These are phyloP conservation scores for Phialophora macrospora DNA, from an alignment of 2,329 filamentous ascomycete species.

Conservation along the genomic window DNA sequence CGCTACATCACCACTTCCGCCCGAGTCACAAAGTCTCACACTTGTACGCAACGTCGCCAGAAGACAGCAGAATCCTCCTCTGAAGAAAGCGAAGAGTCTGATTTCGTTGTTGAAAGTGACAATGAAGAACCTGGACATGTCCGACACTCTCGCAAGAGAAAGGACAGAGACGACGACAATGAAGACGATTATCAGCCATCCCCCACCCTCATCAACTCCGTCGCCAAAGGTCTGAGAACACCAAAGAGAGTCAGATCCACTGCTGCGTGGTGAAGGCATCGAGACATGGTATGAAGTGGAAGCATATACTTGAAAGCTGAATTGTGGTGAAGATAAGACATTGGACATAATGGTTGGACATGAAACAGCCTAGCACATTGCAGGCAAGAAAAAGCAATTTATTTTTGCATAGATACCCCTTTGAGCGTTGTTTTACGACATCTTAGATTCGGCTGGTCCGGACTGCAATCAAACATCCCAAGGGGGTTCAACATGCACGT, in stretches of 20 bases:
- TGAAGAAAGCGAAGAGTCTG: conserved; percentile 18
- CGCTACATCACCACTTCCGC: neutral
- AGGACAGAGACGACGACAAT: conserved; percentile 20
- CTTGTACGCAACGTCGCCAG: neutral
- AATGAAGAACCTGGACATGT: conserved; percentile 6
- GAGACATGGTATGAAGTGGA: neutral
- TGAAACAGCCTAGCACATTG: neutral
- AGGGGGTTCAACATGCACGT: neutral
- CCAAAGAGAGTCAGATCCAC: conserved; percentile 7
- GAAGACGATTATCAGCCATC: conserved; percentile 25
- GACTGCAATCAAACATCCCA: conserved; percentile 7
- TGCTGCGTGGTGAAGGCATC: neutral
- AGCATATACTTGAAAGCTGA: neutral
- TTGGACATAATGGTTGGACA: neutral
- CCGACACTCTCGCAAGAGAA: conserved; percentile 13
- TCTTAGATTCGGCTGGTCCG: conserved; percentile 14
- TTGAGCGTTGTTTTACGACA: neutral
- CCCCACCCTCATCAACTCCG: conserved; percentile 3
- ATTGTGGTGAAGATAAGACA: neutral
- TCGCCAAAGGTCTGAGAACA: conserved; percentile 14
- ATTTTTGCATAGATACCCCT: conserved; percentile 1
- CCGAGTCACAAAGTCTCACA: neutral
- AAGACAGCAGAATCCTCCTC: conserved; percentile 10
- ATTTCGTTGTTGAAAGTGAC: conserved; percentile 8
- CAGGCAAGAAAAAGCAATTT: neutral